A percentile compares a stretch with the other conserved stretches of the same genome.
These are phyloP conservation scores for Waltergamsia citrina DNA, from an alignment of 2,329 filamentous ascomycete genomes.

Conservation along the genomic window DNA sequence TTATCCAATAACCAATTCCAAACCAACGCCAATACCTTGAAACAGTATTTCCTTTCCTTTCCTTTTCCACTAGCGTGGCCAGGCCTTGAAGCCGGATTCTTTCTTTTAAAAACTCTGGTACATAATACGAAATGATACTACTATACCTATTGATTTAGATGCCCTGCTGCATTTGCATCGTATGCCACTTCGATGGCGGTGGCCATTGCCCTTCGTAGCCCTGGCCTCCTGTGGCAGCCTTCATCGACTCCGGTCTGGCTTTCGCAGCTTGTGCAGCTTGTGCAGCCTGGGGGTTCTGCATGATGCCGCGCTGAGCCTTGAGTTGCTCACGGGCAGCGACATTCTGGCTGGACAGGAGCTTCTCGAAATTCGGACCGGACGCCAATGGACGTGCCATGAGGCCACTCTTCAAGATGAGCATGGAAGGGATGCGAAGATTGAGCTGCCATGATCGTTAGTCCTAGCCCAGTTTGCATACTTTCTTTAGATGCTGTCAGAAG, in stretches of 20 bases:
- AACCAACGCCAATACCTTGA: too few relatives aligned
- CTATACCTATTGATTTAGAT: too few relatives aligned
- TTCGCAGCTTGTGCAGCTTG: neutral
- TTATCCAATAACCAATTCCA: too few relatives aligned
- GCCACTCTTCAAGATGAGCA: slow-evolving; percentile 48
- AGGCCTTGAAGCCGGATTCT: too few relatives aligned
- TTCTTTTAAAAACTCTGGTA: too few relatives aligned
- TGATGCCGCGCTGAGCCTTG: slow-evolving; percentile 36
- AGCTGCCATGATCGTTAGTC: slow-evolving; percentile 25
- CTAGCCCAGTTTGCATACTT: too few relatives aligned
- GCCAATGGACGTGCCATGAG: slow-evolving; percentile 35
- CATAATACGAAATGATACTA: too few relatives aligned
- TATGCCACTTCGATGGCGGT: neutral
- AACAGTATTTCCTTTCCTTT: too few relatives aligned
- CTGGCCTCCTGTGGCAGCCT: too few relatives aligned
- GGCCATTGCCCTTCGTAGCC: neutral
- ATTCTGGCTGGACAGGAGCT: slow-evolving; percentile 23
- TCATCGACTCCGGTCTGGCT: neutral
- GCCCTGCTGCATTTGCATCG: neutral
- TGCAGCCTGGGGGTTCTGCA: slow-evolving; percentile 21
- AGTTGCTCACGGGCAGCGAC: neutral
- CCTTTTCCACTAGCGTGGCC: too few relatives aligned
- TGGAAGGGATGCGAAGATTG: slow-evolving; percentile 49
- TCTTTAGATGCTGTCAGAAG: too few relatives aligned
- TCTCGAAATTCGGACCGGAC: slow-evolving; percentile 31